A percentile compares a stretch with the other conserved stretches of the same genome.
These are phyloP conservation scores for Scleromitrula shiraiana DNA, from an alignment of 2,329 filamentous ascomycete genomes.

Conservation along the genomic window DNA sequence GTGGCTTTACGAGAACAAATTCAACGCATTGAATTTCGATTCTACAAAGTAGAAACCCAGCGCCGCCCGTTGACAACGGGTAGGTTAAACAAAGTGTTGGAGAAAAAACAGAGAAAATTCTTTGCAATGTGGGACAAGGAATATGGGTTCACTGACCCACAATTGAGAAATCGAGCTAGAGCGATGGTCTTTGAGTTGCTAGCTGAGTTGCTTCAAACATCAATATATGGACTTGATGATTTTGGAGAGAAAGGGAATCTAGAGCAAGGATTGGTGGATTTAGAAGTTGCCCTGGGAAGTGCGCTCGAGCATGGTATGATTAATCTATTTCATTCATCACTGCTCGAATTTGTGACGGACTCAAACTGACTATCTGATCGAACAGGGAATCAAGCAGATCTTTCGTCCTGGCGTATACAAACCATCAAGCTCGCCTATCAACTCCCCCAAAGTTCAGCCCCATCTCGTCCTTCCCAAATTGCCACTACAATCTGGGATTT, in stretches of 20 bases:
- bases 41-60: background rate
- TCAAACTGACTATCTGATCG: background rate
- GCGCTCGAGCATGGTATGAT: background rate
- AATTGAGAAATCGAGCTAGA: conserved; percentile 4
- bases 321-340: background rate
- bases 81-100: background rate
- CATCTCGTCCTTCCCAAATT: background rate
- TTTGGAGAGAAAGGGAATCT: background rate
- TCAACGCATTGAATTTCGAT: conserved; percentile 4
- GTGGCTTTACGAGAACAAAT: conserved; percentile 7
- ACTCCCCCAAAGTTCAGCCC: background rate
- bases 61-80: background rate
- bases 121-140: background rate
- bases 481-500: background rate
- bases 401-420: conserved; percentile 10
- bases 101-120: background rate
- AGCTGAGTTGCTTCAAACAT: background rate
- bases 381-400: background rate
- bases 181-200: conserved; percentile 7
- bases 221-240: conserved; percentile 8
- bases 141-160: background rate
- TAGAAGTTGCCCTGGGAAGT: background rate
- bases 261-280: background rate
- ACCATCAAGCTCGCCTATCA: conserved; percentile 3
- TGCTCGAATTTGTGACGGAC: background rate